These are phyloP conservation scores for Penicillium subrubescens DNA, from an alignment of 495 filamentous ascomycete species.

Conservation along the genomic window DNA sequence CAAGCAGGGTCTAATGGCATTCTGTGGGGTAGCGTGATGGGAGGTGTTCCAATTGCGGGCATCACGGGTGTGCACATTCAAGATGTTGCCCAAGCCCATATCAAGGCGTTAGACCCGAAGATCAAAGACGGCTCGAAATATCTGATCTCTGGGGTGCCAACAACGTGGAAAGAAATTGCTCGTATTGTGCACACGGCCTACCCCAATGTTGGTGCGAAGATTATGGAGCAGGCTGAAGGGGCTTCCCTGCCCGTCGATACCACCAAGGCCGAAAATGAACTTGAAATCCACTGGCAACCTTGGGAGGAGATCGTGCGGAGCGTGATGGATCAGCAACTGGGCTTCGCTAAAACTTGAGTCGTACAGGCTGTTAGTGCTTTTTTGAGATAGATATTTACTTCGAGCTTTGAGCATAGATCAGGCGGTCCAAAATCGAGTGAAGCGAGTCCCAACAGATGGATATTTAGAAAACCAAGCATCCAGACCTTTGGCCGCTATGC, in stretches of 20 bases:
- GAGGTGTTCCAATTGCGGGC: slow-evolving; percentile 6
- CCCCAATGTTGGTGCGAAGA: slow-evolving; percentile 25
- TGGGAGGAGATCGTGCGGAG: slow-evolving; percentile 34
- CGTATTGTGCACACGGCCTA: slow-evolving; percentile 32
- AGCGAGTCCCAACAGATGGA: not conserved
- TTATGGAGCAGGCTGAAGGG: slow-evolving; percentile 21
- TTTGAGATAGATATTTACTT: too few species aligned
- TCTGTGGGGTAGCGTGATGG: slow-evolving; percentile 24
- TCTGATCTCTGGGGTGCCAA: slow-evolving; percentile 27
- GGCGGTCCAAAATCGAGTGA: not conserved
- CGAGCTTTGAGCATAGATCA: not conserved
- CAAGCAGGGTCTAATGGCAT: slow-evolving; percentile 19
- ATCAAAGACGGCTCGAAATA: slow-evolving; percentile 29
- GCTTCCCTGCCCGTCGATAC: slow-evolving; percentile 53
- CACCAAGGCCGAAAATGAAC: slow-evolving; percentile 53
- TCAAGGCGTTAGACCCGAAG: slow-evolving; percentile 32
- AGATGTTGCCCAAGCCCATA: slow-evolving; percentile 40
- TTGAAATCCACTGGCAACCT: slow-evolving; percentile 38
- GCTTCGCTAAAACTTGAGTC: too few species aligned
- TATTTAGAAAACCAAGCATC: not conserved
- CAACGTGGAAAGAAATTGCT: slow-evolving; percentile 31
- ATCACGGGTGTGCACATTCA: slow-evolving; percentile 37
- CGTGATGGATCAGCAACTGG: slow-evolving; percentile 39
- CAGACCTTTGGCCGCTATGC: not conserved
- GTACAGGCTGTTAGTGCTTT: too few species aligned